phyloP scores from a whole-genome alignment of 2,329 filamentous ascomycete genomes.

The Alternaria sp. region DNA sequence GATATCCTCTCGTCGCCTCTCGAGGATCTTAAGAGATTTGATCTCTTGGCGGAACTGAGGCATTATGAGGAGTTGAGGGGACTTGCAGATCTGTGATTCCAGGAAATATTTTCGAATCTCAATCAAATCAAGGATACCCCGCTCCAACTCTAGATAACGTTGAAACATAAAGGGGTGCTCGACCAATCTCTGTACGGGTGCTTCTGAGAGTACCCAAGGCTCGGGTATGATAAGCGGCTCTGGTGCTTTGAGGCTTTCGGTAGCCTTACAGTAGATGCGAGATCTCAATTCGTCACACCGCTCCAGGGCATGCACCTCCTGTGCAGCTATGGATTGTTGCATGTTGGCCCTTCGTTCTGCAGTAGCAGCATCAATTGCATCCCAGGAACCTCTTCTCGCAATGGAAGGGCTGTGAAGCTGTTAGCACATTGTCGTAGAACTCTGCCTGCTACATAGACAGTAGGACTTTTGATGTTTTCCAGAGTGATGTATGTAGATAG shows the following conservation, averaged over 20 bases:
- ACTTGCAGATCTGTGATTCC: not conserved
- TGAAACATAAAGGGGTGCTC: not conserved
- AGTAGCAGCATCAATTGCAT: not conserved
- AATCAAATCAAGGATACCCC: not conserved
- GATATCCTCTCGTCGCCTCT: not conserved
- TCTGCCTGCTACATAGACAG: not conserved
- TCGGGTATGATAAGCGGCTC: not conserved
- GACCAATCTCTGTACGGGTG: not conserved
- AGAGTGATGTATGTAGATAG: not conserved
- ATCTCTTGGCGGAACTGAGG: not conserved
- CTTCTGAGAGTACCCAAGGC: not conserved
- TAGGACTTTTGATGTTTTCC: not conserved
- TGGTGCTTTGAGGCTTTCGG: not conserved
- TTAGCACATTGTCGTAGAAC: not conserved
- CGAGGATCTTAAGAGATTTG: not conserved
- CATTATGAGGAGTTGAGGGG: not conserved
- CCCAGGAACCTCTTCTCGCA: not conserved
- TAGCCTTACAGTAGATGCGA: not conserved
- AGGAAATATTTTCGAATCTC: not conserved
- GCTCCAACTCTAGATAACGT: not conserved
- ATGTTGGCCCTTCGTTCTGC: not conserved
- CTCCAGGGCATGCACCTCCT: not conserved
- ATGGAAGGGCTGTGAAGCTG: not conserved
- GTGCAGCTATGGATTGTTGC: not conserved
- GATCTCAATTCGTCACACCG: not conserved